Conservation (phyloP, 805 yeast species). For the Teunomyces gatunensis region DNA sequence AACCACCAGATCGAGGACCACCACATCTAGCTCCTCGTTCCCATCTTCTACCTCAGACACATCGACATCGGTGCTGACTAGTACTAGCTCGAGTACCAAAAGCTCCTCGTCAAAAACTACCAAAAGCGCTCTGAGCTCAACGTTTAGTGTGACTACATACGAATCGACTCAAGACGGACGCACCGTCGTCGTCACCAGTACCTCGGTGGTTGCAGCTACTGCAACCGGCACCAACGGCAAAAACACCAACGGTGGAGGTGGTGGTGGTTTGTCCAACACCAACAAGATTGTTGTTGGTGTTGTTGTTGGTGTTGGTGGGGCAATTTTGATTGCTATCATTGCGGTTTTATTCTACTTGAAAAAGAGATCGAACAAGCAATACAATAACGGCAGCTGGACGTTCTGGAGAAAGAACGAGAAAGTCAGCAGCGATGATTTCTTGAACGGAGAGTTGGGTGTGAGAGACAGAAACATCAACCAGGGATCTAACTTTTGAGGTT, state of each 20-base stretch:
- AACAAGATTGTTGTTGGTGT: constrained; percentile 47
- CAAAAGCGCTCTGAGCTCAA: neutral
- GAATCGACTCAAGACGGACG: constrained; percentile 34
- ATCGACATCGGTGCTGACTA: neutral
- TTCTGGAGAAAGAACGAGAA: constrained; percentile 48
- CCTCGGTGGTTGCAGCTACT: constrained; percentile 25
- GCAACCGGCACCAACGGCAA: constrained; percentile 17
- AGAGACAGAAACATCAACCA: constrained; percentile 47
- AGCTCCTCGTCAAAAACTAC: neutral
- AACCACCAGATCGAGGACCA: neutral
- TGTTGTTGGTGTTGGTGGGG: constrained; percentile 47
- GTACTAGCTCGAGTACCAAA: neutral
- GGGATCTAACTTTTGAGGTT: constrained; percentile 39
- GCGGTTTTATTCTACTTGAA: constrained; percentile 34
- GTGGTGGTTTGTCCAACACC: constrained; percentile 40
- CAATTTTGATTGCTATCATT: constrained; percentile 34
- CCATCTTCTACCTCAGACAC: neutral
- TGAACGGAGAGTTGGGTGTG: constrained; percentile 46
- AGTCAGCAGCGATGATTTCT: constrained; percentile 38
- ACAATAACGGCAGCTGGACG: constrained; percentile 40
- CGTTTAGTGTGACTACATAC: constrained; percentile 21
- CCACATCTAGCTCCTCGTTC: neutral
- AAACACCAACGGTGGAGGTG: constrained; percentile 9
- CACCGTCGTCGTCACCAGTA: constrained; percentile 40
- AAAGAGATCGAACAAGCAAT: constrained; percentile 29